A percentile compares a stretch with the other conserved stretches of the same genome.
Evolutionary conservation across 2,329 filamentous ascomycete species (phyloP).

Genomic region (Metarhizium rileyi): DNA sequence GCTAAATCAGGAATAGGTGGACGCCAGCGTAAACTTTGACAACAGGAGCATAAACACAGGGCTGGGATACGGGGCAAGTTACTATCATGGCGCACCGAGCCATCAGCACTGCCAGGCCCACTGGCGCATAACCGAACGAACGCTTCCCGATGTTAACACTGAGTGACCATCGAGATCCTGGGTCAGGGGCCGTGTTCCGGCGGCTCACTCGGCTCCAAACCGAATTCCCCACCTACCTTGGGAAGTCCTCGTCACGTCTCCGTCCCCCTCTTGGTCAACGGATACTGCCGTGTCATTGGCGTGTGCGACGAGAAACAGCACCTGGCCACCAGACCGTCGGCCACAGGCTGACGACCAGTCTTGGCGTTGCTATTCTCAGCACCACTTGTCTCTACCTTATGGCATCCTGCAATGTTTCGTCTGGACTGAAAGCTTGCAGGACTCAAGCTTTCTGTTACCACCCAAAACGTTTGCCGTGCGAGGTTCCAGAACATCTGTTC

Average conservation of each 20-base stretch:
- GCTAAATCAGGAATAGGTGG: not conserved
- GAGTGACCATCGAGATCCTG: conserved; percentile 15
- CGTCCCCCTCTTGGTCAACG: conserved; percentile 17
- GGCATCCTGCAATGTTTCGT: not conserved
- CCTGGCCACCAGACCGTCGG: conserved; percentile 16
- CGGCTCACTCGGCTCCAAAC: conserved; percentile 30
- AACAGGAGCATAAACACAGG: not conserved
- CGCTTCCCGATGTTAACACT: not conserved
- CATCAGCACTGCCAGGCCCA: not conserved
- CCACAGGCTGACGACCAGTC: conserved; percentile 12
- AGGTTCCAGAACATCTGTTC: conserved; percentile 20
- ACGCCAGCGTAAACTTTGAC: no score
- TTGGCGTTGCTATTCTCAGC: conserved; percentile 5
- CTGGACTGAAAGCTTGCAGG: not conserved
- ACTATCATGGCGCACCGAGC: not conserved
- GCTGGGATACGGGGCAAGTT: not conserved
- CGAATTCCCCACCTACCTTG: conserved; percentile 19
- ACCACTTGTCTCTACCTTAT: not conserved
- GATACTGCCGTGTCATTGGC: conserved; percentile 26
- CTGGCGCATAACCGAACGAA: not conserved
- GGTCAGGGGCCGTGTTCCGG: conserved; percentile 13
- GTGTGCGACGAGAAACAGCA: conserved; percentile 18
- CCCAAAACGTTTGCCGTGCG: conserved; percentile 10
- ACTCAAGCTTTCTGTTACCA: not conserved
- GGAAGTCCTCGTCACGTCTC: conserved; percentile 19